phyloP scores from a whole-genome alignment of 1,284 basidiomycete genomes.

The Fereydounia khargensis region DNA sequence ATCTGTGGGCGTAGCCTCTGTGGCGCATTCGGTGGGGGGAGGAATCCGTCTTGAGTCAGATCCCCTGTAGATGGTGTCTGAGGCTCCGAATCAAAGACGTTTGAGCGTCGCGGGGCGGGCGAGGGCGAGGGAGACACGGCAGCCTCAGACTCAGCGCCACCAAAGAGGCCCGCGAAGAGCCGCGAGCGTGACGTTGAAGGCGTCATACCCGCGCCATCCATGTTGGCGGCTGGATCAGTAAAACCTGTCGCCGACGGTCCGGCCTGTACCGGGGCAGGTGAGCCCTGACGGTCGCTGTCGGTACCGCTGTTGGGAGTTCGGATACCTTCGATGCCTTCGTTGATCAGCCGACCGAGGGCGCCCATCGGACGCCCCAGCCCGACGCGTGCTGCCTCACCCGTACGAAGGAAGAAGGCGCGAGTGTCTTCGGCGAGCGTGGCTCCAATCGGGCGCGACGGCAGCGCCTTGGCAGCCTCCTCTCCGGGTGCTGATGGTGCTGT shows the following conservation, averaged over 20 bases:
- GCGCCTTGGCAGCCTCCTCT: conserved; percentile 37
- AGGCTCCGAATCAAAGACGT: conserved; percentile 29
- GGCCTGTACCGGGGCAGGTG: too few relatives aligned
- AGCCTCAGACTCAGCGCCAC: conserved; percentile 18
- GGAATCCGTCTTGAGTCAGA: conserved; percentile 23
- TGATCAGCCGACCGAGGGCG: conserved; percentile 48
- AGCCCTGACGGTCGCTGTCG: too few relatives aligned
- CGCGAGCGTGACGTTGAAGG: conserved; percentile 25
- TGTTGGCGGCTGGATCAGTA: too few relatives aligned
- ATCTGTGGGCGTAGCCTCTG: conserved; percentile 21
- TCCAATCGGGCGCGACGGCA: conserved; percentile 32
- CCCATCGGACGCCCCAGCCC: conserved; percentile 49
- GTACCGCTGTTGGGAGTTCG: conserved; percentile 30
- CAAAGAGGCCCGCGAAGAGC: conserved; percentile 29
- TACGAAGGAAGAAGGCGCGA: conserved; percentile 51
- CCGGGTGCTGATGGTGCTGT: conserved; percentile 26
- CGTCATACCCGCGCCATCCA: conserved; percentile 16
- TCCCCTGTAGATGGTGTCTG: conserved; percentile 30
- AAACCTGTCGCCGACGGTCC: too few relatives aligned
- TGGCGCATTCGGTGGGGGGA: conserved; percentile 26
- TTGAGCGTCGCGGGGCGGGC: too few relatives aligned
- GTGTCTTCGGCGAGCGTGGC: conserved; percentile 53
- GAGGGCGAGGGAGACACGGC: too few relatives aligned
- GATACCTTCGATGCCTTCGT: conserved; percentile 51
- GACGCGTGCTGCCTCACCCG: conserved; percentile 51